Base-by-base conservation (phyloP, 495 filamentous ascomycete genomes). In the Penicillium angulare region DNA sequence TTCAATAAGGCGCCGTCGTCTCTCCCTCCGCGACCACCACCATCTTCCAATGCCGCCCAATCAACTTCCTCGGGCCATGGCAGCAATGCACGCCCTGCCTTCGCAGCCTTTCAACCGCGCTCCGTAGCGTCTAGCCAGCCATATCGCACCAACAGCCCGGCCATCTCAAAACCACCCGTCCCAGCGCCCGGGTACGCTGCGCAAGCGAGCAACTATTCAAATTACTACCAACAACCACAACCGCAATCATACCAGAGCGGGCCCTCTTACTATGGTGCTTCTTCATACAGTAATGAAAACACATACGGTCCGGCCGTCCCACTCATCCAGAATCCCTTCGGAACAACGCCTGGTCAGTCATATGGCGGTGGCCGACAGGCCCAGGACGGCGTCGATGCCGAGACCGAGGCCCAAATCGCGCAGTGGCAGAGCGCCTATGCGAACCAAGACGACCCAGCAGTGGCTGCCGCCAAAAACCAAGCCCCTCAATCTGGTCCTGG, bases 381-480 rank as follows among this genome's bases (percentile, higher is more conserved):
- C 27, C 56, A 33, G 13, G 77, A 78, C n/a, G 70, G 70, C 17
- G 50, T 85, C 33, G 92, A 97, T 61, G 86, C 90, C 6, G 91
- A 97, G 59, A 86, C 89, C 65, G 89, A 93, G 47, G 90, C 90
- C 9, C 88, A 95, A 65, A 92, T 97, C 48, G 92, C 92, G 38
- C 90, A 96, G 68, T 97, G 95, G 90, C 91, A 96, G 69, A 91
- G 86, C 61, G 90, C 93, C 15, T 98, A 97, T 65, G 79, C 85
- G 48, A 78, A 75, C 29, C 61, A 21, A 15, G 44, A 24, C 10
- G 50, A 53, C 31, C 15, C 59, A 27, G 55, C 39, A 39, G 52
- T 65, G n/a, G n/a, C n/a, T 10, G 65, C 69, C 12, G 57, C 57
- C 10, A 21, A 59, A 58, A 3, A 52, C 50, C 21, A 55, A 62